Percentiles rank a stretch among this genome's conserved stretches.
phyloP scores from a whole-genome alignment of 139 green algal species.

The Chlorella sorokiniana region DNA sequence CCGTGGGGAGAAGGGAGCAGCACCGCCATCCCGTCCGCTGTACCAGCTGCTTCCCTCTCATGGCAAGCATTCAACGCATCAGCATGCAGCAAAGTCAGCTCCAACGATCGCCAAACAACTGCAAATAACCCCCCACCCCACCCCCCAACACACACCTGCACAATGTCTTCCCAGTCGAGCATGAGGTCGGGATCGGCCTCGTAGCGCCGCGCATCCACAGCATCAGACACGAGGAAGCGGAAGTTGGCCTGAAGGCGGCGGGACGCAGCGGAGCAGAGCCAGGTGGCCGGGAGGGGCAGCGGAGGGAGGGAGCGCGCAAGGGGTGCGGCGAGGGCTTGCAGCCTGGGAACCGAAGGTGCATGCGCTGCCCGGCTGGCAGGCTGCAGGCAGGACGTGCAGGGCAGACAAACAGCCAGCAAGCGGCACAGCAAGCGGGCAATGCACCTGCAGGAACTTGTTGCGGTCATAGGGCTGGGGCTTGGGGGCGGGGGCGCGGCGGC shows the following conservation, averaged over 20 bases:
- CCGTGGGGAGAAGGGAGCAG: too few relatives aligned
- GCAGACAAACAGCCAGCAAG: neutral
- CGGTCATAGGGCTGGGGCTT: constrained; percentile 67
- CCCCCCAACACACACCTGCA: neutral
- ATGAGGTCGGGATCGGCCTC: constrained; percentile 75
- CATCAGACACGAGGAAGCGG: constrained; percentile 81
- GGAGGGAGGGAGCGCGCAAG: neutral
- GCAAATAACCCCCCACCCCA: neutral
- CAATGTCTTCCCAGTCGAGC: constrained; percentile 52
- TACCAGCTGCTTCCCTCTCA: too few relatives aligned
- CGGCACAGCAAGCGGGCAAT: neutral
- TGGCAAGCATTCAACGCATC: too few relatives aligned
- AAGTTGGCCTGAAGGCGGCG: constrained; percentile 73
- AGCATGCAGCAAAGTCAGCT: too few relatives aligned
- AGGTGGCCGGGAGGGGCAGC: neutral
- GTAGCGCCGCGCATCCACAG: constrained; percentile 59
- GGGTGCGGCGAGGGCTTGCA: neutral
- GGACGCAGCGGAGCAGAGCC: neutral
- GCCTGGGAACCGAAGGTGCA: neutral
- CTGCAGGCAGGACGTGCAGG: neutral
- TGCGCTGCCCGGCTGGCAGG: neutral
- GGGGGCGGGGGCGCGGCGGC: constrained; percentile 1
- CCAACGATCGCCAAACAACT: too few relatives aligned
- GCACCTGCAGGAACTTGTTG: constrained; percentile 67
- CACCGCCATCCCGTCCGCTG: too few relatives aligned